phyloP scores from a whole-genome alignment of 1,284 basidiomycete species.

The Heterobasidion parviporum region DNA sequence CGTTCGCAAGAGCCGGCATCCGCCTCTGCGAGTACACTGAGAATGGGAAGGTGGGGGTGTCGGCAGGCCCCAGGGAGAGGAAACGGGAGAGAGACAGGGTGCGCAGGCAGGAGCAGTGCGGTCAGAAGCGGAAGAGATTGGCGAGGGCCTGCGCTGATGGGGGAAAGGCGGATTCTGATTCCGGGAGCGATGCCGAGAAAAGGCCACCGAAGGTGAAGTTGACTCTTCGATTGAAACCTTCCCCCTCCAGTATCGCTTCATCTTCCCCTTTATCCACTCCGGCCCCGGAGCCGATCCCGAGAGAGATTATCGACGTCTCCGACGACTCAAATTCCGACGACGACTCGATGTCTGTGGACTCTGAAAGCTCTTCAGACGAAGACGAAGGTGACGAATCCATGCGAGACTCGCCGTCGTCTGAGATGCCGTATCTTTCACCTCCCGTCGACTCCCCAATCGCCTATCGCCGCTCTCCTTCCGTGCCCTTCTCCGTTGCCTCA shows the following conservation, averaged over 20 bases:
- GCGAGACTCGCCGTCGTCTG: background rate
- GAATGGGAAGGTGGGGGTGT: slow-evolving; percentile 29
- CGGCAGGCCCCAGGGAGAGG: slow-evolving; percentile 25
- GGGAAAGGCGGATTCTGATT: slow-evolving; percentile 33
- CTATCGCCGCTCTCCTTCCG: slow-evolving; percentile 45
- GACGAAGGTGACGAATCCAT: slow-evolving; percentile 19
- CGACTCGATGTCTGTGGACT: slow-evolving; percentile 5
- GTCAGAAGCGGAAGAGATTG: slow-evolving; percentile 64
- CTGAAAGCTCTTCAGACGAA: slow-evolving; percentile 11
- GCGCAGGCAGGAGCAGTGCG: slow-evolving; percentile 35
- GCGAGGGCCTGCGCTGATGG: slow-evolving; percentile 37
- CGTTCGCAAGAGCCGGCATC: slow-evolving; percentile 63
- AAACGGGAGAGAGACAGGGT: slow-evolving; percentile 30
- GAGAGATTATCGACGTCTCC: slow-evolving; percentile 34
- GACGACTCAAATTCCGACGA: slow-evolving; percentile 24
- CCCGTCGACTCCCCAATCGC: slow-evolving; percentile 23
- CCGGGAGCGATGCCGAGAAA: slow-evolving; percentile 32
- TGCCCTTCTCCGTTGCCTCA: slow-evolving; percentile 45
- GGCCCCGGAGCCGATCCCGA: slow-evolving; percentile 13
- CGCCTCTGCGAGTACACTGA: slow-evolving; percentile 58
- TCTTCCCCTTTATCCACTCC: slow-evolving; percentile 13
- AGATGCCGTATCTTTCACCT: slow-evolving; percentile 37
- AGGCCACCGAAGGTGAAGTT: slow-evolving; percentile 61
- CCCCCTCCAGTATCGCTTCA: slow-evolving; percentile 24
- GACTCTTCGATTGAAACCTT: slow-evolving; percentile 51